Evolutionary conservation across 208 protist species (phyloP), one percentile per base, ranked within the genome.

Genomic region (Trypanosoma melophagium): DNA sequence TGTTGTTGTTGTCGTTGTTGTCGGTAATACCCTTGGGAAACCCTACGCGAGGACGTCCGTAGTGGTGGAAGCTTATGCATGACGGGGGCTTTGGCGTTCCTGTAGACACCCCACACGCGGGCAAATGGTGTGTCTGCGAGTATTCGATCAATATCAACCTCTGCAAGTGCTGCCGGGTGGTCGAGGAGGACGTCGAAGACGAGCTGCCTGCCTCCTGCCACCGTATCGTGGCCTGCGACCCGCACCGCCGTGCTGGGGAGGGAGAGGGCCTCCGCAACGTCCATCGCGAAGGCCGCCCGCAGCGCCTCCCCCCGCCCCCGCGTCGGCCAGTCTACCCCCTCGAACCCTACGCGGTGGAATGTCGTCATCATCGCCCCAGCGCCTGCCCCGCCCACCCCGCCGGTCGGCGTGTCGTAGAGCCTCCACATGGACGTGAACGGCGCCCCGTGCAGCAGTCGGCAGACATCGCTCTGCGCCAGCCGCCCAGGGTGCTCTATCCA

Each of bases 341-440:
- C 77, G 58, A 92, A 92, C 21, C 86, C 86, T 2, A 92, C 77
- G 44, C 86, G 86, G 42, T 92, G 86, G 59, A 87, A 86, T 7
- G 82, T 87, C 9, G 72, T 85, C 54, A 5, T 5, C 28, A 35
- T 35, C 28, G 28, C 28, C 28, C 3, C 28, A 1, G 3, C 28
- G 28, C 28, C 28, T 5, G 28, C 5, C 28, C 1, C 28, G 28
- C 28, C 5, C 28, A 5, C 28, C 28, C 28, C 3, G 5, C 28
- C 28, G 28, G 28, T 7, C 0, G 51, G 21, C 17, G 72, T 57
- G 71, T 86, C 84, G 71, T 92, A 88, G 16, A 92, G 64, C 41
- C 50, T 58, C 86, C 86, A 92, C 25, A 87, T 80, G 10, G 76
- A 70, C 10, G 74, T 24, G 76, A 85, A 92, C 3, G 76, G 77